Evolutionary conservation across 2,329 filamentous ascomycete species (phyloP).

Genomic region (Fusarium solani-melongenae): DNA sequence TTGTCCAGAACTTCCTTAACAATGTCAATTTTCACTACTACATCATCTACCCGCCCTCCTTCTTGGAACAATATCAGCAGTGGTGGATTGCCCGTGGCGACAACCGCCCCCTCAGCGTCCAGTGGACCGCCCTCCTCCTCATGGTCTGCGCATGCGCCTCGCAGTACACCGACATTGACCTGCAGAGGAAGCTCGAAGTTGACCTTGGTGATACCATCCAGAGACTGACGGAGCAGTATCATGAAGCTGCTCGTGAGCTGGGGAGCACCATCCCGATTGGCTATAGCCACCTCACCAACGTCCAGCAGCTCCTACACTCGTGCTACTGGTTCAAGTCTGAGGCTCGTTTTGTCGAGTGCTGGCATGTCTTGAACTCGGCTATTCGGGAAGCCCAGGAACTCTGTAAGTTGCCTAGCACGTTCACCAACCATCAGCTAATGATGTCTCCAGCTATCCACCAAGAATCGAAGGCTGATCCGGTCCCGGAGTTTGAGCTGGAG

Average conservation of each 20-base stretch:
- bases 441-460: constrained; percentile 44
- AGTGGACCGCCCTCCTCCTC: constrained; percentile 53
- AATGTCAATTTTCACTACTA: constrained; percentile 54
- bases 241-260: constrained; percentile 48
- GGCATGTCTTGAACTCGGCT: constrained; percentile 51
- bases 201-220: constrained; percentile 46
- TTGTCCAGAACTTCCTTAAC: constrained; percentile 53
- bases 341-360: constrained; percentile 50
- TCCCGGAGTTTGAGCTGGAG: constrained; percentile 50
- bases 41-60: constrained; percentile 50
- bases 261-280: constrained; percentile 48
- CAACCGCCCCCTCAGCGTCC: constrained; percentile 47
- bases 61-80: constrained; percentile 49
- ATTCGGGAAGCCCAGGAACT: constrained; percentile 52
- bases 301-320: constrained; percentile 52
- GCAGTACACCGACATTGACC: constrained; percentile 47
- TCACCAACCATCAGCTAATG: constrained; percentile 2
- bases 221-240: constrained; percentile 47
- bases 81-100: constrained; percentile 50
- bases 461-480: constrained; percentile 40
- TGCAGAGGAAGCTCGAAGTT: constrained; percentile 46
- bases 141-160: constrained; percentile 52
- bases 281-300: constrained; percentile 47
- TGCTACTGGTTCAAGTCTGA: constrained; percentile 53
- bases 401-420: constrained; percentile 28